Evolutionary conservation across 179 eudicot genomes (phyloP), one percentile per base, ranked within the genome.

Genomic region (Patellifolia procumbens): DNA sequence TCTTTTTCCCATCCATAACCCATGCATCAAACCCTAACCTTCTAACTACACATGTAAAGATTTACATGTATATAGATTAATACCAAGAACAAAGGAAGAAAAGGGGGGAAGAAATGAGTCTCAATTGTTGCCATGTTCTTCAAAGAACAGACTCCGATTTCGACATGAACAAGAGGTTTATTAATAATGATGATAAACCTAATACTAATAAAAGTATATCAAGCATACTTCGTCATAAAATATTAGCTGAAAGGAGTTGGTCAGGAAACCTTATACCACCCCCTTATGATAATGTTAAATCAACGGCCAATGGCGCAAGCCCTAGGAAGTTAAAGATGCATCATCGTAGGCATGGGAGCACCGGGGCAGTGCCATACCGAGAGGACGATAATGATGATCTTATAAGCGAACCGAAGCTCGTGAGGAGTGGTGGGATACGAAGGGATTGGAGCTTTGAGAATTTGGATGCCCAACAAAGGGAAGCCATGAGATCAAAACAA

Each of bases 401-500:
- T 2, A 51, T 55, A 37, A 15, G 29, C 2, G 76, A 73, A 55
- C 87, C 87, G 1, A 81, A 68, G 79, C 49, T 84, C 51, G 74
- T 81, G 52, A 81, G 87, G 81, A 81, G 87, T 53, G 82, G 87
- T 49, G 87, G 87, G 22, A 43, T 84, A 73, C 79, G 87, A 59
- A 78, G 87, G 76, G 85, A 84, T 78, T 84, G 87, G 87, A 84
- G 87, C 76, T 81, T 84, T 73, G 85, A 84, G 74, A 49, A 80
- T 32, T 55, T 83, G 73, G 52, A 43, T 10, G 59, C 59, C 4
- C 32, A 70, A 42, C 28, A 37, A 34, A 53, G 66, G 53, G 68
- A 65, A 9, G 70, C 6, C 51, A 70, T 61, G 42, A 70, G 75
- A 68, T 68, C 39, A 59, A 60, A 77, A 29, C 75, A 48, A 7